Percentiles rank a stretch among this genome's conserved stretches.
These are phyloP conservation scores for Tylopilus sp. DNA, from an alignment of 768 basidiomycete species.

Conservation along the genomic window DNA sequence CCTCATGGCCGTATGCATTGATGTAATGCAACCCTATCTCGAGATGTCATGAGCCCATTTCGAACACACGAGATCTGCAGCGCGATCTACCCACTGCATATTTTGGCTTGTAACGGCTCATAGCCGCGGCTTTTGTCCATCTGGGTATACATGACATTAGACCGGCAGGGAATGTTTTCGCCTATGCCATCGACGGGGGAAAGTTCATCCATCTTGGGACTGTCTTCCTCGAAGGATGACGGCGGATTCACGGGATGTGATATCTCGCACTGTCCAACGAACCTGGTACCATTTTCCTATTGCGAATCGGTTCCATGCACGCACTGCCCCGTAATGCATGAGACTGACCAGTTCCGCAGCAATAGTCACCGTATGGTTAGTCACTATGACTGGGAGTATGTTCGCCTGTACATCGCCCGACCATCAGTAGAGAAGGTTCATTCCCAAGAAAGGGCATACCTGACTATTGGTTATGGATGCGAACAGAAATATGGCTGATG, in stretches of 20 bases:
- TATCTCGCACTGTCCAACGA: slow-evolving; percentile 92
- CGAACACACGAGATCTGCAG: slow-evolving; percentile 10
- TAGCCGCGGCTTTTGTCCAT: slow-evolving; percentile 46
- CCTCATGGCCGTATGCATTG: slow-evolving; percentile 87
- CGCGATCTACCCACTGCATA: slow-evolving; percentile 50
- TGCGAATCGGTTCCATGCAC: slow-evolving; percentile 4
- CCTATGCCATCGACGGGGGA: slow-evolving; percentile 57
- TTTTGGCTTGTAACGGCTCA: slow-evolving; percentile 56
- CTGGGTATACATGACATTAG: slow-evolving; percentile 67
- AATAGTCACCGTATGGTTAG: slow-evolving; percentile 94
- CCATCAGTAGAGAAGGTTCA: slow-evolving; percentile 9
- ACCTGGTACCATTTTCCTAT: slow-evolving; percentile 68
- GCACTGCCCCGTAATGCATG: slow-evolving; percentile 45
- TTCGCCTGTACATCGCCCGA: slow-evolving; percentile 46
- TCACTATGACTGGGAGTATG: slow-evolving; percentile 88
- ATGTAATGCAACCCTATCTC: slow-evolving; percentile 76
- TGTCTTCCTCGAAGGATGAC: slow-evolving; percentile 28
- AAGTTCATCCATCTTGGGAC: slow-evolving; percentile 33
- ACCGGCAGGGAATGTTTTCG: slow-evolving; percentile 41
- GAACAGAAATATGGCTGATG: slow-evolving; percentile 92
- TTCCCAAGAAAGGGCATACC: slow-evolving; percentile 25
- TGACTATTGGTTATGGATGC: slow-evolving; percentile 86
- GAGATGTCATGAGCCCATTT: slow-evolving; percentile 5
- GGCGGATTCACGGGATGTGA: slow-evolving; percentile 67
- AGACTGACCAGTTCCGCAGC: slow-evolving; percentile 74